Evolutionary conservation across 148 eudicot species (phyloP), one percentile per base, ranked within the genome.

Genomic region (Chenopodium quinoa): DNA sequence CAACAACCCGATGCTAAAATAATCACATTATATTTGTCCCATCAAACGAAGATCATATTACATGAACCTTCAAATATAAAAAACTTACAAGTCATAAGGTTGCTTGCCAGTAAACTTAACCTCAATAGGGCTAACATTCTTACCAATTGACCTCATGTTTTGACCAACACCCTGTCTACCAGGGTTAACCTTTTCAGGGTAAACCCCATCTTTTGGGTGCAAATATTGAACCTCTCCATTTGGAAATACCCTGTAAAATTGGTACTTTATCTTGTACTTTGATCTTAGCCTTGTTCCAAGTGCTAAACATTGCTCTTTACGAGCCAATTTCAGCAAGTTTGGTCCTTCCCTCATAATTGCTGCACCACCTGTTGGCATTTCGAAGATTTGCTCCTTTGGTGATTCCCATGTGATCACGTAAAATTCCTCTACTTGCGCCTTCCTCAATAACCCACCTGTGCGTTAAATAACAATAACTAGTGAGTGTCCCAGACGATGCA

Each of bases 61-160:
- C 2, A 32, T 60, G 64, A 60, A 60, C 66, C 66, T 62, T 62
- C n/a, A 69, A 8, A 22, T 9, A 44, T 5, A n/a, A 46, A 47
- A n/a, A 46, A 47, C 16, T 91, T 83, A 93, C 82, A 93, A 60
- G 23, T 95, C 98, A 82, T 89, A 93, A 27, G 78, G 82, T 78
- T 95, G 97, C 76, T 97, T 97, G 69, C 99, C 99, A 58, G 99
- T 94, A 74, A 97, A 97, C 88, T 97, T 96, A 78, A 97, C 98
- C 89, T 94, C 97, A 82, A 97, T 94, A 22, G 98, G 95, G 86
- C 82, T 92, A 31, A 82, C 91, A 77, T 97, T 97, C 82, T 97
- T 94, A 25, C 99, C 99, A 85, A 97, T 97, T 48, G 93, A 91
- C 85, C 99, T 89, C 91, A 90, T 77, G 86, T 97, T 97, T 81